Conservation (phyloP, 164 flowering plant genomes). For the Aristolochia californica region DNA sequence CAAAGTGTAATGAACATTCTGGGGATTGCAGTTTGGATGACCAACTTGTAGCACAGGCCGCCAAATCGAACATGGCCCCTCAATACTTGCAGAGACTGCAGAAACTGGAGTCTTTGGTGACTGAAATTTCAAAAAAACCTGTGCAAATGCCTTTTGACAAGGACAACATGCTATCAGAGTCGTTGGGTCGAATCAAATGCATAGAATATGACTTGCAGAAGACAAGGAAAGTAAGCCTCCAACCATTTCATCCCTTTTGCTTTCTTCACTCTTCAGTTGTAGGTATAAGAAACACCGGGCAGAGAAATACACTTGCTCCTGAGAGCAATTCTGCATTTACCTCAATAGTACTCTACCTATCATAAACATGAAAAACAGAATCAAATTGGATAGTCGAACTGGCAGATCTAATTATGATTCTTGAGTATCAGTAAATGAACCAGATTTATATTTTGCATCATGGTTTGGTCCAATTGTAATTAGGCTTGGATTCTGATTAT, state of each 20-base stretch:
- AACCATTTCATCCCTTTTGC: not conserved
- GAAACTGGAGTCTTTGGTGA: slow-evolving; percentile 49
- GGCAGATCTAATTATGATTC: too few relatives aligned
- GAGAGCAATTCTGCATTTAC: too few relatives aligned
- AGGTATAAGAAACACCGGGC: not conserved
- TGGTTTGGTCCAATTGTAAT: too few relatives aligned
- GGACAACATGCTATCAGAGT: slow-evolving; percentile 69
- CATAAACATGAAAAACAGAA: too few relatives aligned
- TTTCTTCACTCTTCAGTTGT: not conserved
- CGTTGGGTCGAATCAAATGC: slow-evolving; percentile 64
- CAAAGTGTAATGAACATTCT: slow-evolving; percentile 7
- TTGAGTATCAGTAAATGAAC: too few relatives aligned
- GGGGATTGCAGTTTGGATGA: slow-evolving; percentile 17
- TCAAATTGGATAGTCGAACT: too few relatives aligned
- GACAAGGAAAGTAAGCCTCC: slow-evolving; percentile 56
- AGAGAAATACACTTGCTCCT: too few relatives aligned
- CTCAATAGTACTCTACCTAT: too few relatives aligned
- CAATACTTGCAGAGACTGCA: slow-evolving; percentile 69
- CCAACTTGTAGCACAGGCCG: slow-evolving; percentile 9
- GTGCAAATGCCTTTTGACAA: slow-evolving; percentile 74
- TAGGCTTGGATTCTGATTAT: too few relatives aligned
- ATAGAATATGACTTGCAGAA: slow-evolving; percentile 81
- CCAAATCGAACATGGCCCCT: slow-evolving; percentile 22
- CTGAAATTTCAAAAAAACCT: slow-evolving; percentile 53
- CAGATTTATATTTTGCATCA: too few relatives aligned